Conservation (phyloP, 192 early-diverging fungal genomes). For the Podila verticillata region DNA sequence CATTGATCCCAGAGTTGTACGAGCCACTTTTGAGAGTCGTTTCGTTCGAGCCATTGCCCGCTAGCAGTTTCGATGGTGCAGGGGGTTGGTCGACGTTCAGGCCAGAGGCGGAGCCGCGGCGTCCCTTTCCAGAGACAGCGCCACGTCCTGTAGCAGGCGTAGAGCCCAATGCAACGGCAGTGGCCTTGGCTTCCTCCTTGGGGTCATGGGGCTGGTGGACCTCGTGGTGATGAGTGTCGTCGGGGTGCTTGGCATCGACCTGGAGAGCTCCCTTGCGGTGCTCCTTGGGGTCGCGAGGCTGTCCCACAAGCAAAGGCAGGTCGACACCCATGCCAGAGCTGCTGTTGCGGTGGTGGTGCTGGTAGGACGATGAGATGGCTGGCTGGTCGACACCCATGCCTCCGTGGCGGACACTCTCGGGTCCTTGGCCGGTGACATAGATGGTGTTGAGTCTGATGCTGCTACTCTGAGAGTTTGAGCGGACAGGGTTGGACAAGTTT, state of each 20-base stretch:
- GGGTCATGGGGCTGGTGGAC: conserved; percentile 10
- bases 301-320: conserved; percentile 9
- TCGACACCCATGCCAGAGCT: conserved; percentile 25
- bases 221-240: not conserved
- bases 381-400: conserved; percentile 27
- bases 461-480: not conserved
- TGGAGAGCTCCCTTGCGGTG: not conserved
- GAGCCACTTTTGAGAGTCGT: conserved; percentile 1
- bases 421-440: conserved; percentile 17
- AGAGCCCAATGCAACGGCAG: too few relatives aligned
- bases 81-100: conserved; percentile 20
- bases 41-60: conserved; percentile 21
- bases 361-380: conserved; percentile 3
- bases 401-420: conserved; percentile 10
- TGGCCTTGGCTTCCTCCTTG: too few relatives aligned
- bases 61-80: conserved; percentile 2
- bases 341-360: not conserved
- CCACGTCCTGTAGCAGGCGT: not conserved
- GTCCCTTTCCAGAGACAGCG: not conserved
- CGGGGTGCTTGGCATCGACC: conserved; percentile 1
- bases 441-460: conserved; percentile 9
- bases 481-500: not conserved
- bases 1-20: conserved; percentile 22
- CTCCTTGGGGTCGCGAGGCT: not conserved
- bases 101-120: not conserved